A percentile compares a stretch with the other conserved stretches of the same genome.
These are phyloP conservation scores for Sugiyamaella lignohabitans DNA, from an alignment of 805 yeast genomes.

Conservation along the genomic window DNA sequence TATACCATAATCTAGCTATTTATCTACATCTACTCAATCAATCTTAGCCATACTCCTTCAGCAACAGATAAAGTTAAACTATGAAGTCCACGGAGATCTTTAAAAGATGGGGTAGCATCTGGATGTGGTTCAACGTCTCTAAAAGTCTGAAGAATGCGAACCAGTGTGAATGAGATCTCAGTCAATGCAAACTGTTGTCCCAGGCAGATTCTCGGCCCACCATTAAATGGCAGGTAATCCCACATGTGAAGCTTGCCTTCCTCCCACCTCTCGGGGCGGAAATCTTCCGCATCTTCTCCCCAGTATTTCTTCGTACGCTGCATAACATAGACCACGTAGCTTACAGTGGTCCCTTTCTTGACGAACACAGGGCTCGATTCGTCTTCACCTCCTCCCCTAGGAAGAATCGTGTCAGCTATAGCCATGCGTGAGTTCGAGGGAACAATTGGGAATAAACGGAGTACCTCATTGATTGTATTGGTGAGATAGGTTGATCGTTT, in stretches of 20 bases:
- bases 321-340: constrained; percentile 37
- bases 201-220: constrained; percentile 50
- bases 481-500: constrained; percentile 44
- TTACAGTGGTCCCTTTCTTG: constrained; percentile 40
- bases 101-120: not conserved
- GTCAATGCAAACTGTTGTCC: constrained; percentile 53
- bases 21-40: not conserved
- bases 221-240: constrained; percentile 49
- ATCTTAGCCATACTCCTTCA: constrained; percentile 10
- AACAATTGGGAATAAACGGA: constrained; percentile 47
- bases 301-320: constrained; percentile 38
- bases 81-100: constrained; percentile 1
- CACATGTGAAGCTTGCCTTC: constrained; percentile 35
- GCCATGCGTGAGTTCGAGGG: constrained; percentile 45
- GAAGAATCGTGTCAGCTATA: constrained; percentile 41
- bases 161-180: constrained; percentile 43
- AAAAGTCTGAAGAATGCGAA: constrained; percentile 32
- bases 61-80: not conserved
- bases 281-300: constrained; percentile 41
- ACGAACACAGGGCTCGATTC: constrained; percentile 36
- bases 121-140: constrained; percentile 3
- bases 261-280: constrained; percentile 46
- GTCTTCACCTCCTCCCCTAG: constrained; percentile 47
- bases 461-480: constrained; percentile 42
- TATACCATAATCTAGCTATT: not conserved